Conservation (phyloP, 495 filamentous ascomycete genomes). For the Penicillium paxilli region DNA sequence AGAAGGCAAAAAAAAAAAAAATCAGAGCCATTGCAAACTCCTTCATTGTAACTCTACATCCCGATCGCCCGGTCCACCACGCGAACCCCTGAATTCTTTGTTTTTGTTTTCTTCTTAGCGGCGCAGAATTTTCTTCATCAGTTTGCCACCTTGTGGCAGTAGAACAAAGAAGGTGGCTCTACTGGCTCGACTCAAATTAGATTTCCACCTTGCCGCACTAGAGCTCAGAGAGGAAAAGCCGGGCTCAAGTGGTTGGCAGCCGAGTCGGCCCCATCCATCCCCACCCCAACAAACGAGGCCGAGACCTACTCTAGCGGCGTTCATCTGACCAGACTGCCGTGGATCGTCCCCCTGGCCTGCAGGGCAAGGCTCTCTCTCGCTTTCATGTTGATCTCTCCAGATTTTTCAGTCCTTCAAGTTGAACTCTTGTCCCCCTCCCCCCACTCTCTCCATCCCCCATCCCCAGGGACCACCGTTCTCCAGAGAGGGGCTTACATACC, state of each 20-base stretch:
- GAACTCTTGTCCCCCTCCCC: not conserved
- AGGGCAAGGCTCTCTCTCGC: conserved; percentile 4
- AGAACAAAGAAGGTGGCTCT: conserved; percentile 3
- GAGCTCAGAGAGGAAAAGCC: conserved; percentile 18
- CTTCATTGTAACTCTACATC: not conserved
- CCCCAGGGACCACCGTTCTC: not conserved
- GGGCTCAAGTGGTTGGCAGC: conserved; percentile 1
- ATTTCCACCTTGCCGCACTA: conserved; percentile 8
- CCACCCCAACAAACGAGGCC: conserved; percentile 9
- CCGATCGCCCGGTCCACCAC: not conserved
- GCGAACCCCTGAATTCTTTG: not conserved
- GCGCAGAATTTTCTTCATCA: conserved; percentile 12
- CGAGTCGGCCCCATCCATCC: not conserved
- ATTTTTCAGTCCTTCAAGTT: conserved; percentile 1
- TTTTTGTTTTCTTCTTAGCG: conserved; percentile 1
- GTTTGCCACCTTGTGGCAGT: conserved; percentile 9
- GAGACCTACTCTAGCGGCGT: conserved; percentile 8
- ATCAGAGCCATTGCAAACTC: not conserved
- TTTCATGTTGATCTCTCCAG: conserved; percentile 21
- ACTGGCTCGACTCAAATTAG: conserved; percentile 2
- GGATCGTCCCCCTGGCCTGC: conserved; percentile 14
- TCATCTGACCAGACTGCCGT: conserved; percentile 13
- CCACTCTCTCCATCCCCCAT: not conserved
- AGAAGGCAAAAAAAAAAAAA: not conserved
- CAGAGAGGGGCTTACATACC: not conserved